These are phyloP conservation scores for Arctium minus DNA, from an alignment of 129 eudicot genomes.

Conservation along the genomic window DNA sequence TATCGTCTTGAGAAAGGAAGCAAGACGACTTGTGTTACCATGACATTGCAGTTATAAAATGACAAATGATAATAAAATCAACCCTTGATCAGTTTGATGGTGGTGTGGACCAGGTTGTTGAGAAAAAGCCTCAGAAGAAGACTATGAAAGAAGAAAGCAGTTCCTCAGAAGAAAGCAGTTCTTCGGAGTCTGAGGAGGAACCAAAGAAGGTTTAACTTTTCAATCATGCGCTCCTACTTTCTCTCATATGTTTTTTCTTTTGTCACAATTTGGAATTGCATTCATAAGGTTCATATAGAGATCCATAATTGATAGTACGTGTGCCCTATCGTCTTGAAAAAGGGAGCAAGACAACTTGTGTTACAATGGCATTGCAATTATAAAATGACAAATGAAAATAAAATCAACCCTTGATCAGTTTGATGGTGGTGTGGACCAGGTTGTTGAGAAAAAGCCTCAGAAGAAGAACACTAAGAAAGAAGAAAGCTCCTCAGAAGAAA, in stretches of 20 bases:
- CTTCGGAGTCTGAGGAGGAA: not conserved
- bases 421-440: not conserved
- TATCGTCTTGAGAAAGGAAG: not conserved
- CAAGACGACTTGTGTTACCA: not conserved
- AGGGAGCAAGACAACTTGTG: no score
- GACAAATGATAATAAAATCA: not conserved
- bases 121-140: not conserved
- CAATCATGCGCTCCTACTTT: not conserved
- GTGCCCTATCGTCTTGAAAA: not conserved
- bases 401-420: no score
- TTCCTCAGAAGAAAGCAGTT: not conserved
- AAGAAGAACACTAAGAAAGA: not conserved
- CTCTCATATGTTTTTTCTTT: not conserved
- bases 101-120: not conserved
- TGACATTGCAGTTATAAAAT: not conserved
- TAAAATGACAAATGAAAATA: no score
- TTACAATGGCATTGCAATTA: no score
- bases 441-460: not conserved
- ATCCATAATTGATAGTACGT: not conserved
- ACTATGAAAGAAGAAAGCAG: not conserved
- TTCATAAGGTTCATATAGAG: not conserved
- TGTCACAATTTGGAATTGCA: not conserved
- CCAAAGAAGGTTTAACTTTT: not conserved
- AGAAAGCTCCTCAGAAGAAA: not conserved
- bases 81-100: not conserved